Conservation (phyloP, 1,139 yeast genomes). For the Yarrowia galli region DNA sequence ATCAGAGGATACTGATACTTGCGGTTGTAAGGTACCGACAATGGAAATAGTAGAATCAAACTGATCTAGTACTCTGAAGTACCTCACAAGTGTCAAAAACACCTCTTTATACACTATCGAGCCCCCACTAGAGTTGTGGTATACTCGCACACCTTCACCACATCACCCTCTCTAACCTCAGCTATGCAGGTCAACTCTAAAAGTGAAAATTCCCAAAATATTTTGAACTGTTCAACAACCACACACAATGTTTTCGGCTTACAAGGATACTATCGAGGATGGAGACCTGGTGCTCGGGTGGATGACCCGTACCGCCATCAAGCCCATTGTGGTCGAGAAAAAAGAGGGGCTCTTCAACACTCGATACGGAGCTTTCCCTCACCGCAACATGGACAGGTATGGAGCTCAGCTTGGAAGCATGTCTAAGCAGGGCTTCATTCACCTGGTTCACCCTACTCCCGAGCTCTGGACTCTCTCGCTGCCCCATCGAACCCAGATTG, state of each 20-base stretch:
- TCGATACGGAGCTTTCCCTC: constrained; percentile 87
- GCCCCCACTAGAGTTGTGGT: too few relatives aligned
- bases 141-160: too few relatives aligned
- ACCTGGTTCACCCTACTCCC: constrained; percentile 88
- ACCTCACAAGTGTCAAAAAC: too few relatives aligned
- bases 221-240: background rate
- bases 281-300: constrained; percentile 89
- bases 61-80: too few relatives aligned
- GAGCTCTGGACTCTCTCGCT: constrained; percentile 94
- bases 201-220: constrained; percentile 5
- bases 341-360: constrained; percentile 72
- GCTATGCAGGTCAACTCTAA: constrained; percentile 10
- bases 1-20: background rate
- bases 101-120: too few relatives aligned
- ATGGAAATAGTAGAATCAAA: background rate
- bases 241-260: constrained; percentile 52
- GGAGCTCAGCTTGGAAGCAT: constrained; percentile 88
- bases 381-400: constrained; percentile 76
- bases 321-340: constrained; percentile 69
- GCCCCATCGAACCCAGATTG: constrained; percentile 98
- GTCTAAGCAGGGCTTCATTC: constrained; percentile 85
- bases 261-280: constrained; percentile 69
- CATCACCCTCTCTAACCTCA: background rate
- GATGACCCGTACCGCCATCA: constrained; percentile 78
- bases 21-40: background rate